Evolutionary conservation across 1,284 basidiomycete genomes (phyloP), one percentile per base, ranked within the genome.

Genomic region (Erythrobasidium hasegawianum): DNA sequence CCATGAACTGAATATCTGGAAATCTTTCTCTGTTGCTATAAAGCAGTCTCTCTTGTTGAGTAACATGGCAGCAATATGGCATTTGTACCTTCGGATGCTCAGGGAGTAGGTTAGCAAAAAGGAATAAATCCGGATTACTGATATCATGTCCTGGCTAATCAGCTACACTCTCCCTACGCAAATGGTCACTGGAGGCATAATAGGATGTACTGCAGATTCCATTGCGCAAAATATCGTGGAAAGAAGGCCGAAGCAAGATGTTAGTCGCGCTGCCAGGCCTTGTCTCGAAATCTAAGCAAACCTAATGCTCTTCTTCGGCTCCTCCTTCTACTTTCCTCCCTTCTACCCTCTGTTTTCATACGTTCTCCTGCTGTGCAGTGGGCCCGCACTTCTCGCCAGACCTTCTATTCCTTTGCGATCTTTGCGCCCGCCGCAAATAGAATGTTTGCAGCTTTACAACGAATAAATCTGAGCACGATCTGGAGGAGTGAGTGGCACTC

Each of bases 401-500:
- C 57, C 1, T 40, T 70, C 24, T 74, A 74, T 18, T 61, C 64
- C 3, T 45, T 61, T 41, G n/a, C 22, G 43, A 61, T 70, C 24
- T 72, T 68, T 40, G 73, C 73, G 1, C 72, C 72, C 0, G 43
- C 71, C 27, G 64, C 59, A 20, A 59, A 56, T 24, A 52, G 67
- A 16, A 54, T 43, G 47, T 57, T 53, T 26, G 27, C 29, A 5
- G 14, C 68, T 0, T 13, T 72, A 0, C 68, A 70, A 27, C 47
- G 54, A n/a, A 71, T 72, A 26, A 41, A 70, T 20, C 29, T 69
- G n/a, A 39, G 52, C 1, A 57, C 64, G 1, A 41, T 41, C 24
- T 67, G 65, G 59, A 57, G 54, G 20, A 72, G 71, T 72, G 29
- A 54, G 70, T 65, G n/a, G n/a, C n/a, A n/a, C n/a, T n/a, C n/a